phyloP scores from a whole-genome alignment of 2,329 filamentous ascomycete species.

The Aspergillus latus region DNA sequence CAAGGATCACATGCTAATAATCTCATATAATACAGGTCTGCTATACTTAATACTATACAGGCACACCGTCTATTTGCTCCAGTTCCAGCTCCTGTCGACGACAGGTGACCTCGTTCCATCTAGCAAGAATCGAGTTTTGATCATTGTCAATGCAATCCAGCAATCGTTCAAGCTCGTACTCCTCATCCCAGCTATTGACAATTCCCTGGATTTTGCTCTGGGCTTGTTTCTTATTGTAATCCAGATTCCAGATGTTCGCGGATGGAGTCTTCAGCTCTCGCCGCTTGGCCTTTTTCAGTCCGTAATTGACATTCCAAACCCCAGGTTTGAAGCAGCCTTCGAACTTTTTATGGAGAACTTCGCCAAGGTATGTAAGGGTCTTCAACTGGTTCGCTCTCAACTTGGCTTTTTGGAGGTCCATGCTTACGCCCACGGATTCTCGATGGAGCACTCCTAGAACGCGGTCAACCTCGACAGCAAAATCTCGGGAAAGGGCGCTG shows the following conservation, averaged over 20 bases:
- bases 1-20: constrained; percentile 11
- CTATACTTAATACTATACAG: background rate
- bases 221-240: background rate
- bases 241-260: background rate
- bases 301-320: constrained; percentile 13
- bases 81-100: background rate
- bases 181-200: constrained; percentile 30
- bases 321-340: constrained; percentile 13
- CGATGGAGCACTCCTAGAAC: constrained; percentile 23
- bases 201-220: background rate
- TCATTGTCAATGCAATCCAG: constrained; percentile 20
- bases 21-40: background rate
- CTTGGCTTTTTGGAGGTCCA: background rate
- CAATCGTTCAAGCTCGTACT: constrained; percentile 29
- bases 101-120: constrained; percentile 20
- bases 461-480: constrained; percentile 36
- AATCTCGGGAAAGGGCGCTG: constrained; percentile 31
- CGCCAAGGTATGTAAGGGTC: constrained; percentile 23
- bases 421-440: constrained; percentile 1
- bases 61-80: background rate
- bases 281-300: constrained; percentile 18
- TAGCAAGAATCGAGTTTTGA: constrained; percentile 13
- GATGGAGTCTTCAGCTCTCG: constrained; percentile 7
- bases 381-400: constrained; percentile 16
- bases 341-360: constrained; percentile 26